Evolutionary conservation across 75 land plant species (phyloP), one percentile per base, ranked within the genome.

Genomic region (Isoetes taiwanensis): DNA sequence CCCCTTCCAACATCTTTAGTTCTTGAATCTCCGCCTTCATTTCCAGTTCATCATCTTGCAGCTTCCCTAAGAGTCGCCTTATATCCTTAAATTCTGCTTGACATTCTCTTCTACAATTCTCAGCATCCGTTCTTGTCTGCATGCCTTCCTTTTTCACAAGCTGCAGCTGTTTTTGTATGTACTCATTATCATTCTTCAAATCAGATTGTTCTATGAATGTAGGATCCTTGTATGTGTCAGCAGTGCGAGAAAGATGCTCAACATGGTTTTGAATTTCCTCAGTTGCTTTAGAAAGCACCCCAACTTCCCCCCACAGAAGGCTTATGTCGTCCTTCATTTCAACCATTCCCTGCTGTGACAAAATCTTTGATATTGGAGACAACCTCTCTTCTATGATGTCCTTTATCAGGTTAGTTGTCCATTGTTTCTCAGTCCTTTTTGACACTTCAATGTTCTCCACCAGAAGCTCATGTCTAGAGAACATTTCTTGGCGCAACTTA

Each of bases 281-380:
- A 16, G 53, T 61, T 14, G 53, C 63, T 32, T 57, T 64, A 16
- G 68, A 30, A 24, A 70, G 53, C 29, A 65, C 24, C 11, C 58
- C 73, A 30, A 70, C 61, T 50, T 70, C 73, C 2, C 29, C 57
- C 67, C 66, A 63, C 32, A 70, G 54, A 48, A 58, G 39, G 20
- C 54, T 52, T 16, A 69, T 40, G 34, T 69, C 65, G 12, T 39
- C 32, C 65, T 67, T 67, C 70, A 67, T 60, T 10, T 60, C 70
- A 10, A 32, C 10, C 56, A 54, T 42, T 19, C 41, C 50, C 28
- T 59, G 43, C 53, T 34, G 31, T 31, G 25, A 52, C 31, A 52
- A 8, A 24, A 12, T 24, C 54, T 52, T 31, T 31, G 30, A 1
- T 17, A 8, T 16, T 2, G 8, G 5, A 28, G 54, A 8, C 26